These are phyloP conservation scores for Paramecium tetraurelia DNA, from an alignment of 73 alveolate genomes.

Conservation along the genomic window DNA sequence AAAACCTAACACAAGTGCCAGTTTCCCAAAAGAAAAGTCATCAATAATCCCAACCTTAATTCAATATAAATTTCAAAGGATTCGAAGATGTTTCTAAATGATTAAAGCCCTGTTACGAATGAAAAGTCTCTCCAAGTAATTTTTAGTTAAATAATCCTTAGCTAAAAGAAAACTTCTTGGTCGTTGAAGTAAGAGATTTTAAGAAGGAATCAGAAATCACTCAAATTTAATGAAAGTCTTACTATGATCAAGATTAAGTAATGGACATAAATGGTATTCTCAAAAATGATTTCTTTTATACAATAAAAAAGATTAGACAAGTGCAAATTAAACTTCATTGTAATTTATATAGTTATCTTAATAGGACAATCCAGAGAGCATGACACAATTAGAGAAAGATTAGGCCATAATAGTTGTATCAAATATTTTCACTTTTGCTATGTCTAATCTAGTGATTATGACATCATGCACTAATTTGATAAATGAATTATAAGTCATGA, in stretches of 20 bases:
- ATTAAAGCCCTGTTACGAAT: background rate
- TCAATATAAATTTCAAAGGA: background rate
- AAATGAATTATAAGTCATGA: background rate
- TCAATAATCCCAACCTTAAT: background rate
- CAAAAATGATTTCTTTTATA: background rate
- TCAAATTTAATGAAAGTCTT: background rate
- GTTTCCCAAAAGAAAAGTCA: background rate
- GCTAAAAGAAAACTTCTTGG: background rate
- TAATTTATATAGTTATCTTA: background rate
- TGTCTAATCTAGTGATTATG: background rate
- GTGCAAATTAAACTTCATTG: background rate
- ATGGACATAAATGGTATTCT: conserved; percentile 5
- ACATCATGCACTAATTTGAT: background rate
- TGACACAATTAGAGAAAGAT: background rate
- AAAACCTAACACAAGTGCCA: background rate
- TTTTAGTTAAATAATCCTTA: background rate
- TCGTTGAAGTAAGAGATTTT: background rate
- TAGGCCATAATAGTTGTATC: background rate
- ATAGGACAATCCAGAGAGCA: background rate
- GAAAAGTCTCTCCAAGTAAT: background rate
- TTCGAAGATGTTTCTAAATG: background rate
- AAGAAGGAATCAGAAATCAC: background rate
- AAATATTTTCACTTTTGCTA: background rate
- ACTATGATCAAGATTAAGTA: background rate
- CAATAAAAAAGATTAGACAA: background rate